Base-by-base conservation (phyloP, 768 basidiomycete genomes). In the Russula earlei region DNA sequence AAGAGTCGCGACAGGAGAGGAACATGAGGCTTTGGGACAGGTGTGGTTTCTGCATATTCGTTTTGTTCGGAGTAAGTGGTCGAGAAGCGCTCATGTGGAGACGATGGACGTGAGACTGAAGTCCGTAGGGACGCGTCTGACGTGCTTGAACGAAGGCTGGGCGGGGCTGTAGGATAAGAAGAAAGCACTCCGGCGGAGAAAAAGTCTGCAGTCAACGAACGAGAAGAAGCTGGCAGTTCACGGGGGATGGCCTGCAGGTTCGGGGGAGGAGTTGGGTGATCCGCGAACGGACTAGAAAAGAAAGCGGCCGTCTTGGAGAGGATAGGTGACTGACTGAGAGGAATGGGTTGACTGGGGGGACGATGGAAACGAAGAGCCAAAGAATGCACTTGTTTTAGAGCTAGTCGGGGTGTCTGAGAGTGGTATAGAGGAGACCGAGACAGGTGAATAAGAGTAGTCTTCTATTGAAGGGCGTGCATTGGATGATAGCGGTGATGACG, bases 381-480 rank as follows among this genome's bases (percentile, higher is more conserved):
- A 62, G 43, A 62, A 62, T 10, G 59, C 55, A 29, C 54, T 56
- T 34, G 61, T 62, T 46, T 62, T 62, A 5, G 58, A 55, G 43
- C 44, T 51, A 34, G 59, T 24, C 12, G 58, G 55, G 24, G 51
- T 31, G 9, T 54, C 58, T 11, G 58, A 48, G 25, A 10, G 51
- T 3, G 41, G 50, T 22, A 37, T 41, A 19, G 56, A 52, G n/a
- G 59, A 49, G n/a, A 19, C 34, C 20, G 52, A 50, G n/a, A 49
- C n/a, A 9, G 52, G 33, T 22, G 60, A 49, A 43, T 46, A 59
- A 2, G 57, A 20, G n/a, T 42, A 54, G 7, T 40, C 42, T 33
- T 49, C 48, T 52, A 51, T 25, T n/a, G 50, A 48, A 4, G 55
- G 12, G 27, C 43, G 52, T 9, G 51, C 27, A 7, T 29, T 33